Evolutionary conservation across 495 filamentous ascomycete species (phyloP).

Genomic region (Penicillium ochrochloron): DNA sequence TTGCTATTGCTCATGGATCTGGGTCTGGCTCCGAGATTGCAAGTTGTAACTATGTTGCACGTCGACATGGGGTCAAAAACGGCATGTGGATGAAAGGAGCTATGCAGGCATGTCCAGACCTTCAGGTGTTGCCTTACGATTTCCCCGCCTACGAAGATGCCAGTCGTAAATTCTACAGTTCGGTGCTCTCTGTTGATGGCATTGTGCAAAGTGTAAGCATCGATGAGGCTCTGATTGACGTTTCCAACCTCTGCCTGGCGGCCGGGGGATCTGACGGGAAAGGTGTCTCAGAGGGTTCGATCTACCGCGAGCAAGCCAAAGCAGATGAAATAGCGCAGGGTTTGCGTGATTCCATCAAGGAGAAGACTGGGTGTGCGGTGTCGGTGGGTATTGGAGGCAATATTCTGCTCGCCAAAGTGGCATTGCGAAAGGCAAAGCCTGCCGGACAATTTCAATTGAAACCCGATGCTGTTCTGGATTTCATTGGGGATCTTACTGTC

Average conservation of each 20-base stretch:
- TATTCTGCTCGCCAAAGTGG: slow-evolving; percentile 87
- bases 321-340: slow-evolving; percentile 72
- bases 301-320: slow-evolving; percentile 80
- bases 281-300: slow-evolving; percentile 70
- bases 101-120: slow-evolving; percentile 77
- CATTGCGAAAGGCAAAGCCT: slow-evolving; percentile 89
- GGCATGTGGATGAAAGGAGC: slow-evolving; percentile 99
- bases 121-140: slow-evolving; percentile 89
- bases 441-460: slow-evolving; percentile 89
- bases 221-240: slow-evolving; percentile 88
- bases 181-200: slow-evolving; percentile 77
- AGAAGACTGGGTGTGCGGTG: slow-evolving; percentile 79
- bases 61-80: slow-evolving; percentile 85
- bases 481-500: slow-evolving; percentile 75
- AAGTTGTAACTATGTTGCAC: slow-evolving; percentile 93
- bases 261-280: slow-evolving; percentile 70
- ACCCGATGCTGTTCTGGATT: slow-evolving; percentile 74
- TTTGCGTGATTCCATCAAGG: slow-evolving; percentile 70
- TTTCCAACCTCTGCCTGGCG: slow-evolving; percentile 67
- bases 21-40: slow-evolving; percentile 89
- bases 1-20: slow-evolving; percentile 84
- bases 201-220: slow-evolving; percentile 94
- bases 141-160: slow-evolving; percentile 94
- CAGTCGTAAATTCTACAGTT: slow-evolving; percentile 83
- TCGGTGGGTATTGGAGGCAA: slow-evolving; percentile 95